Percentiles rank a stretch among this genome's conserved stretches.
These are phyloP conservation scores for Neurospora sp. DNA, from an alignment of 495 filamentous ascomycete genomes.

Conservation along the genomic window DNA sequence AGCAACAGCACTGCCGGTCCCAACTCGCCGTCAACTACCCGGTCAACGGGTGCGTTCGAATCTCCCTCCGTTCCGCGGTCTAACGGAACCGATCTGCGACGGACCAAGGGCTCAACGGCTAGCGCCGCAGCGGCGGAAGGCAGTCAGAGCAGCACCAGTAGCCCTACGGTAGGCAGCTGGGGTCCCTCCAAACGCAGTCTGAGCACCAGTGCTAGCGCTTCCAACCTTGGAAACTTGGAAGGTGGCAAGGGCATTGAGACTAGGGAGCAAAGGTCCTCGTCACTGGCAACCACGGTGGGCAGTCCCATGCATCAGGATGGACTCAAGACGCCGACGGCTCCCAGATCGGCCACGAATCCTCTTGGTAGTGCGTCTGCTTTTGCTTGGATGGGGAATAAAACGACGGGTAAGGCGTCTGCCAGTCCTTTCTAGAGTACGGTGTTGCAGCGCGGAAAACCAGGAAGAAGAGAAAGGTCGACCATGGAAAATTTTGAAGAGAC, in stretches of 20 bases:
- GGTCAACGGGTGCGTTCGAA: constrained; percentile 39
- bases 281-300: constrained; percentile 1
- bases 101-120: constrained; percentile 33
- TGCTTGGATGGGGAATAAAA: constrained; percentile 55
- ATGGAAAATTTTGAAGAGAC: not conserved
- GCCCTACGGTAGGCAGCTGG: constrained; percentile 28
- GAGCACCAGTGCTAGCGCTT: constrained; percentile 9
- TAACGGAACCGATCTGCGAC: constrained; percentile 22
- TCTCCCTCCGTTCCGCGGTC: constrained; percentile 23
- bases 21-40: constrained; percentile 32
- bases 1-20: constrained; percentile 8
- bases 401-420: not conserved
- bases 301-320: constrained; percentile 7
- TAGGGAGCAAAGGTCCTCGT: constrained; percentile 20
- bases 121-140: constrained; percentile 16
- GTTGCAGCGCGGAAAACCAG: not conserved
- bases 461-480: not conserved
- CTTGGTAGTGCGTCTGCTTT: constrained; percentile 91
- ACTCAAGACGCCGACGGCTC: constrained; percentile 24
- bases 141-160: constrained; percentile 16
- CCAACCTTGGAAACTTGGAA: not conserved
- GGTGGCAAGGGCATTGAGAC: constrained; percentile 2
- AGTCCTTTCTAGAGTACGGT: not conserved
- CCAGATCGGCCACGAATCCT: constrained; percentile 55
- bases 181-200: constrained; percentile 26